A percentile compares a stretch with the other conserved stretches of the same genome.
Evolutionary conservation across 75 land plant genomes (phyloP).

Genomic region (Picea sitchensis): DNA sequence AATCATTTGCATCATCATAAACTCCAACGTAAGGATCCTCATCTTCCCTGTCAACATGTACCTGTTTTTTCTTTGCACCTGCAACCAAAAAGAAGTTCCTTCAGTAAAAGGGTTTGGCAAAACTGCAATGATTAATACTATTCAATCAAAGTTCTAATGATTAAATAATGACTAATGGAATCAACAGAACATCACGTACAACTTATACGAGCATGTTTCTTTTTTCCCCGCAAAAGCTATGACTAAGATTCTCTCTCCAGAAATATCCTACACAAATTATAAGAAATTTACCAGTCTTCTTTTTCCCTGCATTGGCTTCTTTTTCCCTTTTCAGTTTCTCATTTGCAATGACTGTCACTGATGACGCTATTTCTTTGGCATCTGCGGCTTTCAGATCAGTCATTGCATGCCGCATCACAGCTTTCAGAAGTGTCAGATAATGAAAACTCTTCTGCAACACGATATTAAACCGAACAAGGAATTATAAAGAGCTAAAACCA

Average conservation of each 20-base stretch:
- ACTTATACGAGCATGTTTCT: neutral
- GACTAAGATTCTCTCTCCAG: neutral
- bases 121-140: neutral
- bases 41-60: conserved; percentile 63
- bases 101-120: neutral
- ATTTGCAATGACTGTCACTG: conserved; percentile 85
- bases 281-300: conserved; percentile 60
- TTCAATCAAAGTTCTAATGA: neutral
- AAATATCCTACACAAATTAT: neutral
- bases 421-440: conserved; percentile 84
- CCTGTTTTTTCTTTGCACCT: conserved; percentile 59
- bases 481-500: neutral
- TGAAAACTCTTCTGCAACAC: conserved; percentile 87
- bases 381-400: conserved; percentile 76
- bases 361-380: conserved; percentile 90
- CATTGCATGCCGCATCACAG: conserved; percentile 83
- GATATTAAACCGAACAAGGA: neutral
- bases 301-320: conserved; percentile 84
- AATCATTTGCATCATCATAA: conserved; percentile 60
- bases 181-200: too few relatives aligned
- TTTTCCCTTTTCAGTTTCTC: conserved; percentile 95
- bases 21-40: conserved; percentile 44
- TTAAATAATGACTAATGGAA: too few relatives aligned
- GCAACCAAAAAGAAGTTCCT: neutral
- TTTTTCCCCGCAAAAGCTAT: neutral